A percentile compares a stretch with the other conserved stretches of the same genome.
These are phyloP conservation scores for Symbiodinium natans DNA, from an alignment of 73 alveolate species.

Conservation along the genomic window DNA sequence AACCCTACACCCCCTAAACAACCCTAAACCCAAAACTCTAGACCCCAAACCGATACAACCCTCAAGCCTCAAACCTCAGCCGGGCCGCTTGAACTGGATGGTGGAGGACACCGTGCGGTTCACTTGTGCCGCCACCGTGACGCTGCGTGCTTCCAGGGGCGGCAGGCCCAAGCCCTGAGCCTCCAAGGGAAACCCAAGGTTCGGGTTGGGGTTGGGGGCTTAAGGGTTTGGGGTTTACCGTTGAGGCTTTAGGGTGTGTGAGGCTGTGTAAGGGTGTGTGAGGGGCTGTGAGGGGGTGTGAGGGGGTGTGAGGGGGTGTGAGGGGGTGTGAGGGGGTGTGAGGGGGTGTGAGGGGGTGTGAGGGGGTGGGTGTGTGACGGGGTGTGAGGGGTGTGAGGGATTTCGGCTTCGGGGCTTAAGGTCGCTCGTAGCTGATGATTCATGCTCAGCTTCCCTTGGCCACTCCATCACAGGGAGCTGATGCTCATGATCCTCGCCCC, in stretches of 20 bases:
- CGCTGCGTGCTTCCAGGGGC: constrained; percentile 96
- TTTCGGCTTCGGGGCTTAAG: no score
- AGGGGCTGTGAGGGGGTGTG: neutral
- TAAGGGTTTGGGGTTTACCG: neutral
- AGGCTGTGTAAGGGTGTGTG: neutral
- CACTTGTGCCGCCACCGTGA: constrained; percentile 97
- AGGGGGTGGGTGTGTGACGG: no score
- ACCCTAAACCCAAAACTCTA: neutral
- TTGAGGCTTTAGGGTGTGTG: neutral
- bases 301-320: neutral
- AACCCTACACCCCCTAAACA: neutral
- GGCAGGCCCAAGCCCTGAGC: constrained; percentile 92
- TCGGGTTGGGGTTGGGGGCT: neutral
- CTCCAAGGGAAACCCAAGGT: neutral
- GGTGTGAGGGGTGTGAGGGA: no score
- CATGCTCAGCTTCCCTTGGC: no score
- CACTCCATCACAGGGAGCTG: no score
- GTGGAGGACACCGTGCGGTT: constrained; percentile 98
- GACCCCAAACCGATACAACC: no score
- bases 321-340: neutral
- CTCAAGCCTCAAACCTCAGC: neutral
- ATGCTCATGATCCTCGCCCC: no score
- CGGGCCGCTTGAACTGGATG: constrained; percentile 96
- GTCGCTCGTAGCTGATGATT: no score
- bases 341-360: neutral